Conservation (phyloP, 176 grass and related monocot genomes). For the Hsuehochloa calcarea region DNA sequence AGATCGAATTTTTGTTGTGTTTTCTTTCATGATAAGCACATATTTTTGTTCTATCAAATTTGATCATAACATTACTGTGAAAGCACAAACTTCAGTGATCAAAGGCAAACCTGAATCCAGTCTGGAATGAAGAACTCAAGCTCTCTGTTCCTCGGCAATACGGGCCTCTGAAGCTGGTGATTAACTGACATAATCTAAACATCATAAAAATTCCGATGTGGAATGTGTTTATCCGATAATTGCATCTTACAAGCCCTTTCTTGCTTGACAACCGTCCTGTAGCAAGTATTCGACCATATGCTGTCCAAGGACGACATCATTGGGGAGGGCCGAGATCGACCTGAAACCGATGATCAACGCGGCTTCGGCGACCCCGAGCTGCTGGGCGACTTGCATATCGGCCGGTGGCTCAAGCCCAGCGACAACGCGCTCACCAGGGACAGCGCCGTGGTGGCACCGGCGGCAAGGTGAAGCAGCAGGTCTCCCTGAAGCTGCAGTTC, state of each 20-base stretch:
- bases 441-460: constrained; percentile 41
- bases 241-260: neutral
- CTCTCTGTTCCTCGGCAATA: constrained; percentile 66
- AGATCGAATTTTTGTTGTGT: neutral
- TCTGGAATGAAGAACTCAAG: constrained; percentile 88
- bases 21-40: neutral
- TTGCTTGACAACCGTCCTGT: neutral
- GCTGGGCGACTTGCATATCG: constrained; percentile 62
- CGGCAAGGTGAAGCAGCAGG: constrained; percentile 65
- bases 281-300: constrained; percentile 78
- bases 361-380: constrained; percentile 47
- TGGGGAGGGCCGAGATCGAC: constrained; percentile 74
- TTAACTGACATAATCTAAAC: neutral
- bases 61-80: neutral
- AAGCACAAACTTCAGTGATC: constrained; percentile 54
- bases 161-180: constrained; percentile 66
- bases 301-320: constrained; percentile 71
- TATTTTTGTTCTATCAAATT: neutral
- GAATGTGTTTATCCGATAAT: neutral
- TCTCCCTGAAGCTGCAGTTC: constrained; percentile 62
- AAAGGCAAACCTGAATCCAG: constrained; percentile 72
- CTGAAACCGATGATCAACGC: constrained; percentile 74
- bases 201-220: neutral
- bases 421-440: constrained; percentile 64
- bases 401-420: constrained; percentile 65